Conservation (phyloP, 2,329 filamentous ascomycete genomes). For the Alternaria incomplexa region DNA sequence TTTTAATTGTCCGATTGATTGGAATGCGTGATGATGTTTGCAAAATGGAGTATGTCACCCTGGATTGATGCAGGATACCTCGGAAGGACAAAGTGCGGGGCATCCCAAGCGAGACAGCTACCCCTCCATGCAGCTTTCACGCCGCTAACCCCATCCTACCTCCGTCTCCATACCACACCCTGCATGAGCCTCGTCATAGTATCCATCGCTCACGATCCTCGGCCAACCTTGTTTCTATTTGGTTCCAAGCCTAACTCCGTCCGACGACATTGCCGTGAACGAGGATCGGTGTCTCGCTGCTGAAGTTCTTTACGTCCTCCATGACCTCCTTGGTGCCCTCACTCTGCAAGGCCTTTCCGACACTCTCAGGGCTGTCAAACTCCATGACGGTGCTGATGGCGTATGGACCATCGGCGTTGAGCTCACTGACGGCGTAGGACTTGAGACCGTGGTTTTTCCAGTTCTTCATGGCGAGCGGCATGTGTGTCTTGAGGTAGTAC, state of each 20-base stretch:
- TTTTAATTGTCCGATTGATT: background rate
- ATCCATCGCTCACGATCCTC: background rate
- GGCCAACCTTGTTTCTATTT: background rate
- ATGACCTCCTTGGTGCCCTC: constrained; percentile 42
- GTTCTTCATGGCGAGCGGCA: constrained; percentile 51
- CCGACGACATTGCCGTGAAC: constrained; percentile 28
- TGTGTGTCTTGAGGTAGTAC: constrained; percentile 58
- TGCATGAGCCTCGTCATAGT: background rate
- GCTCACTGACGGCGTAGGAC: constrained; percentile 27
- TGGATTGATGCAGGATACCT: background rate
- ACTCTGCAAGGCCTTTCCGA: constrained; percentile 27
- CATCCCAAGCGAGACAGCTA: background rate
- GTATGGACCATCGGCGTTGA: constrained; percentile 31
- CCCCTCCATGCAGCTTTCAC: constrained; percentile 4
- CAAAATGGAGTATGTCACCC: background rate
- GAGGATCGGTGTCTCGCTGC: constrained; percentile 44
- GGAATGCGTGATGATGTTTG: background rate
- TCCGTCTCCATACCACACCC: background rate
- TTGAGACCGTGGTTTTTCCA: constrained; percentile 53
- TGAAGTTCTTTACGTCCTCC: constrained; percentile 46
- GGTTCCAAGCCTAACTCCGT: constrained; percentile 4
- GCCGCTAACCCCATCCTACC: background rate
- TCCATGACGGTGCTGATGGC: constrained; percentile 20
- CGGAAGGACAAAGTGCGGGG: constrained; percentile 3
- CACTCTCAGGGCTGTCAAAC: constrained; percentile 33